Percentiles rank a stretch among this genome's conserved stretches.
phyloP scores from a whole-genome alignment of 305 asterid genomes.

The Fraxinus dipetala region DNA sequence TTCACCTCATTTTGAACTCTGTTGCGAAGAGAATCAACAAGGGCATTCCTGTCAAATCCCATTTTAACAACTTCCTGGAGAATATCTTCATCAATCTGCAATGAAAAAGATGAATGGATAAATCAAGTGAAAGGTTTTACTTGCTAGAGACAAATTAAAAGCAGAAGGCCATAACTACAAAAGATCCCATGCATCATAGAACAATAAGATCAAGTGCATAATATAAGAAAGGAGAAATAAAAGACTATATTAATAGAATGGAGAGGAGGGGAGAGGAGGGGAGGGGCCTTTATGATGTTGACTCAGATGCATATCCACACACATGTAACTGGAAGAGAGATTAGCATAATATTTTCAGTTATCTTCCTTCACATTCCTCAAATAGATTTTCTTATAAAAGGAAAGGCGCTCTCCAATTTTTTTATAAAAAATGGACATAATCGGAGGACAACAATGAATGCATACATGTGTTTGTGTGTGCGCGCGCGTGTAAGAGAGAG shows the following conservation, averaged over 20 bases:
- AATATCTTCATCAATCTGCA: constrained; percentile 87
- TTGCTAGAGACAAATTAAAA: constrained; percentile 8
- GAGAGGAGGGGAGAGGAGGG: not conserved
- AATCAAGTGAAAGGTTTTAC: not conserved
- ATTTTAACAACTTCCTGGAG: constrained; percentile 76
- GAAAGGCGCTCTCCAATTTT: not conserved
- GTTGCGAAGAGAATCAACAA: constrained; percentile 70
- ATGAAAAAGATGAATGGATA: not conserved
- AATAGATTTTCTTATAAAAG: not conserved
- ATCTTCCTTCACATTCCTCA: not conserved
- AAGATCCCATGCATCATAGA: not conserved
- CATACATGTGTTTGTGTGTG: not conserved
- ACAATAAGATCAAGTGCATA: constrained; percentile 4
- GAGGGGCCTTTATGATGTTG: not conserved
- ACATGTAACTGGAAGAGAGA: not conserved
- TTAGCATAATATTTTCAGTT: not conserved
- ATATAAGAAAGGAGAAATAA: not conserved
- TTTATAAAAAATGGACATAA: not conserved
- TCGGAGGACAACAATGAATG: not conserved
- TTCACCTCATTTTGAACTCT: constrained; percentile 84
- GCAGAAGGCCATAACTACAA: not conserved
- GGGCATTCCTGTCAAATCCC: constrained; percentile 73
- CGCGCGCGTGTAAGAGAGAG: not conserved
- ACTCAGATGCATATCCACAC: not conserved
- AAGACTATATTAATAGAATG: not conserved